A percentile compares a stretch with the other conserved stretches of the same genome.
Evolutionary conservation across 139 green algal species (phyloP).

Genomic region (Closterium sp.): DNA sequence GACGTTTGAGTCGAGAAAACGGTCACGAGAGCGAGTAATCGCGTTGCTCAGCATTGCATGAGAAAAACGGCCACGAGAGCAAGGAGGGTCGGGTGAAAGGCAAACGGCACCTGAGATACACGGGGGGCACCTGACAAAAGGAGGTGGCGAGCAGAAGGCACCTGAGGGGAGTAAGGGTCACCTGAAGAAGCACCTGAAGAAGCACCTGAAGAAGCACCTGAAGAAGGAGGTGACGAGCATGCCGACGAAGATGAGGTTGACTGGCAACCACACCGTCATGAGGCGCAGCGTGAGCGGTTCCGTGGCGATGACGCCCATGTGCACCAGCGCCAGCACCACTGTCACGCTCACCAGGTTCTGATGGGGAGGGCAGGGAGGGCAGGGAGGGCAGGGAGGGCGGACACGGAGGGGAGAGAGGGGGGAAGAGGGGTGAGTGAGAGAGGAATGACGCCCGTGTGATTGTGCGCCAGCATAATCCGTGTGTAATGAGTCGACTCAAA

Average conservation of each 20-base stretch:
- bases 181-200: background rate
- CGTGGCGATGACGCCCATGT: constrained; percentile 26
- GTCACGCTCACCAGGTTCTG: background rate
- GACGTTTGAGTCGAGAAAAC: too few relatives aligned
- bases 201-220: background rate
- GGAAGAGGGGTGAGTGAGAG: background rate
- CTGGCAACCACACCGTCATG: constrained; percentile 75
- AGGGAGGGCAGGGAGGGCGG: background rate
- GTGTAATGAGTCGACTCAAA: too few relatives aligned
- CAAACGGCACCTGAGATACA: too few relatives aligned
- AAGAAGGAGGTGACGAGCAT: constrained; percentile 72
- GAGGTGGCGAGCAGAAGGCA: too few relatives aligned
- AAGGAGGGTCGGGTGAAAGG: too few relatives aligned
- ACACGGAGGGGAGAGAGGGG: background rate
- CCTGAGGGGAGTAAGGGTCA: background rate
- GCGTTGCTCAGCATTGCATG: too few relatives aligned
- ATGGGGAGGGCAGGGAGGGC: background rate
- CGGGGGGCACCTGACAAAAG: too few relatives aligned
- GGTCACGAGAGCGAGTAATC: too few relatives aligned
- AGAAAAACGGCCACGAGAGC: too few relatives aligned
- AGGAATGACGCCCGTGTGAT: background rate
- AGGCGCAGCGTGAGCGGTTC: constrained; percentile 36
- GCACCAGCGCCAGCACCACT: background rate
- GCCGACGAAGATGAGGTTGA: constrained; percentile 92
- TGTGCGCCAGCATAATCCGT: background rate